These are phyloP conservation scores for Pseudogymnoascus sp. DNA, from an alignment of 2,329 filamentous ascomycete species.

Conservation along the genomic window DNA sequence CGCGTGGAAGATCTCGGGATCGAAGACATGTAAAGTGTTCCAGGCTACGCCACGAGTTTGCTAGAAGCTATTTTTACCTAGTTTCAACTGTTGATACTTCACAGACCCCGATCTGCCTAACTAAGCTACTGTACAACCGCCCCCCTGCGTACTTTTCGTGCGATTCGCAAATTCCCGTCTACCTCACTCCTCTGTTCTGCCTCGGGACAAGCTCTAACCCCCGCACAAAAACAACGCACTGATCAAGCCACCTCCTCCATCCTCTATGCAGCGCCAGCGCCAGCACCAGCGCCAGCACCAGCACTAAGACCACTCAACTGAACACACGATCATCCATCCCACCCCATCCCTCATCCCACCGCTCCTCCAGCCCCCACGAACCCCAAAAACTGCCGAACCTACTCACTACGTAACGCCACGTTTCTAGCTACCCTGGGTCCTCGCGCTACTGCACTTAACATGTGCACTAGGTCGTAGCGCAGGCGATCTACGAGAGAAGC, in stretches of 20 bases:
- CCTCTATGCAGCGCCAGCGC: background rate
- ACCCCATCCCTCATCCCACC: background rate
- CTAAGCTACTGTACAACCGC: background rate
- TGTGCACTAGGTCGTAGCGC: background rate
- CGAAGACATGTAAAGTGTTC: background rate
- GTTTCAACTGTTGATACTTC: background rate
- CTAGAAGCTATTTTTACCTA: background rate
- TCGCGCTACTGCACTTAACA: background rate
- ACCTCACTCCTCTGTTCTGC: background rate
- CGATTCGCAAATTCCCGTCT: background rate
- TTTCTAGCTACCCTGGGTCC: background rate
- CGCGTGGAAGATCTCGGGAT: background rate
- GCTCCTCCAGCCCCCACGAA: background rate
- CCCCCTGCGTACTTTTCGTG: background rate
- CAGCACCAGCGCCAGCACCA: no score
- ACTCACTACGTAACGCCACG: background rate
- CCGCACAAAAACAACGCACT: background rate
- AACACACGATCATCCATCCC: background rate
- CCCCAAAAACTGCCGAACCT: background rate
- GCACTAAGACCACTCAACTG: background rate
- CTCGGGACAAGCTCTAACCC: slow-evolving; percentile 1
- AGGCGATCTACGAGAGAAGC: background rate
- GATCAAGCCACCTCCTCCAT: background rate
- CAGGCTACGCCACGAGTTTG: background rate
- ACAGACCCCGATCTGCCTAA: background rate